A percentile compares a stretch with the other conserved stretches of the same genome.
These are phyloP conservation scores for Alternaria alternata DNA, from an alignment of 2,329 filamentous ascomycete species.

Conservation along the genomic window DNA sequence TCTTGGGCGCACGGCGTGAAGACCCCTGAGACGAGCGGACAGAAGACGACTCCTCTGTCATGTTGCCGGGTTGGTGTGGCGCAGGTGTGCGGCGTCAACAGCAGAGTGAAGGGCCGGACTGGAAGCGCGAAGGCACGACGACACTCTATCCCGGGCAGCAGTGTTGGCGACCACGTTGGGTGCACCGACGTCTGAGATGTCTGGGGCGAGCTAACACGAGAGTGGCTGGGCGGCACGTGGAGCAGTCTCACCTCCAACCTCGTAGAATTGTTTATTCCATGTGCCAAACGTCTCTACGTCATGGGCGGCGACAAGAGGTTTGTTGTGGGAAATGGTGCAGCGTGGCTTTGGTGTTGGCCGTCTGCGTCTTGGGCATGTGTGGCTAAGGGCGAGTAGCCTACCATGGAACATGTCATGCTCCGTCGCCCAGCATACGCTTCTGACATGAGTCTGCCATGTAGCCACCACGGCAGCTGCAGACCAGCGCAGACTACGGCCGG, in stretches of 20 bases:
- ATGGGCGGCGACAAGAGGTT: neutral
- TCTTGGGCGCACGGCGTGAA: constrained; percentile 47
- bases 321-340: neutral
- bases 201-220: constrained; percentile 16
- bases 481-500: constrained; percentile 10
- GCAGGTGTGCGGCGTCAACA: constrained; percentile 28
- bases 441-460: neutral
- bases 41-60: constrained; percentile 37
- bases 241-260: constrained; percentile 12
- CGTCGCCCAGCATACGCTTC: constrained; percentile 6
- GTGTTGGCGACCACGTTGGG: constrained; percentile 23
- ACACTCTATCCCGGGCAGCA: constrained; percentile 18
- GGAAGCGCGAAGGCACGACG: constrained; percentile 22
- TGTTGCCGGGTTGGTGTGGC: constrained; percentile 21
- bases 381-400: neutral
- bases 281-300: neutral
- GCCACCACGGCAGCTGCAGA: neutral
- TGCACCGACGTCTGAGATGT: constrained; percentile 24
- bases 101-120: constrained; percentile 20
- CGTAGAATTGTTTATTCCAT: constrained; percentile 7
- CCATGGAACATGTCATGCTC: constrained; percentile 1
- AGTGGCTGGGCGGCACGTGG: constrained; percentile 26
- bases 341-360: neutral
- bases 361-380: neutral
- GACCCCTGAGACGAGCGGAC: constrained; percentile 57